Percentiles rank a stretch among this genome's conserved stretches.
These are phyloP conservation scores for Asclepias syriaca DNA, from an alignment of 257 asterid species.

Conservation along the genomic window DNA sequence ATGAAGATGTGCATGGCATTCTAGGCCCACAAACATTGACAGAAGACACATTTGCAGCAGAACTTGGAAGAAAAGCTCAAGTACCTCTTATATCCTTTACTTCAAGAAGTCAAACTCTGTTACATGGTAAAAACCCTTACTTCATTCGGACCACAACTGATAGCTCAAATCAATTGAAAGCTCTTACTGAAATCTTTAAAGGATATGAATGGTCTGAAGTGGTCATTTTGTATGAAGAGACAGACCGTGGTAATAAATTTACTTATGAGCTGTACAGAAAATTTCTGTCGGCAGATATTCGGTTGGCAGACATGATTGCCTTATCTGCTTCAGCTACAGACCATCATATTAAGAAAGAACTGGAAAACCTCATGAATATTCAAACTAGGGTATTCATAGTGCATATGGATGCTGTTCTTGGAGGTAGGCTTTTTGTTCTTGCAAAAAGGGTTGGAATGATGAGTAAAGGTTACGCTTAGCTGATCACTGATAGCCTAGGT, in stretches of 20 bases:
- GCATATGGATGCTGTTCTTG: constrained; percentile 32
- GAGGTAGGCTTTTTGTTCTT: constrained; percentile 27
- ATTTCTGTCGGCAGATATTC: constrained; percentile 17
- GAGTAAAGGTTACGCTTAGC: constrained; percentile 49
- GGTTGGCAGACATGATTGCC: constrained; percentile 16
- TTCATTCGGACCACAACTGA: constrained; percentile 32
- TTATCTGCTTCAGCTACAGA: constrained; percentile 20
- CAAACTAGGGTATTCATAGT: constrained; percentile 52
- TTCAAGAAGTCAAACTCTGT: constrained; percentile 29
- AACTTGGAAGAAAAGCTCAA: constrained; percentile 36
- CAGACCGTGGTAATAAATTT: constrained; percentile 18
- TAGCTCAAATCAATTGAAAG: constrained; percentile 25
- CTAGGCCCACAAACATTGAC: constrained; percentile 33
- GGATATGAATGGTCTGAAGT: constrained; percentile 32
- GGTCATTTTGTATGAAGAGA: constrained; percentile 28
- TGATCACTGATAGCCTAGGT: constrained; percentile 38
- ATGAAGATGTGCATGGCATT: constrained; percentile 52
- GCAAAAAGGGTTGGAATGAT: constrained; percentile 41
- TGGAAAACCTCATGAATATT: constrained; percentile 30
- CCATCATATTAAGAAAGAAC: constrained; percentile 13
- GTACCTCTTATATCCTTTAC: constrained; percentile 44
- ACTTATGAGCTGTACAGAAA: constrained; percentile 25
- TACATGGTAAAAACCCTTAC: constrained; percentile 21
- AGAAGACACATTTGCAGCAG: constrained; percentile 32
- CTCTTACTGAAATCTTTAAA: constrained; percentile 25